Evolutionary conservation across 768 basidiomycete genomes (phyloP), one percentile per base, ranked within the genome.

Genomic region (Termitomyces sp.): DNA sequence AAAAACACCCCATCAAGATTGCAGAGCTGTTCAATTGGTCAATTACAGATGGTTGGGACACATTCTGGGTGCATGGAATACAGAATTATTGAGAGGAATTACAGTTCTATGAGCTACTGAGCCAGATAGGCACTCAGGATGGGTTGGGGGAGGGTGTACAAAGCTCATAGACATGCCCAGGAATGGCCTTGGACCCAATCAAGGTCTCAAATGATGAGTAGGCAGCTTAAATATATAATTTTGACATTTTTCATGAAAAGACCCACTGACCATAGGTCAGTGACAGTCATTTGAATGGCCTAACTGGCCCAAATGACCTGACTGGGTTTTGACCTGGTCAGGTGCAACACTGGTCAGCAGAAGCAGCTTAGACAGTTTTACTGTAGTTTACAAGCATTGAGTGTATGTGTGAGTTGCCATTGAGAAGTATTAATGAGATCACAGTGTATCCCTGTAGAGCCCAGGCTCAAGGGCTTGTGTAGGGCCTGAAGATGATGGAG

Each of bases 331-430:
- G 5, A 52, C 37, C 50, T 5, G 37, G 50, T 52, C 49, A 52
- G 4, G 0, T 52, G 50, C 50, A 52, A 52, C 50, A 52, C 50
- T 52, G 50, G n/a, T n/a, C n/a, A n/a, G n/a, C n/a, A n/a, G n/a
- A n/a, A n/a, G n/a, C n/a, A n/a, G n/a, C n/a, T n/a, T n/a, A n/a
- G n/a, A n/a, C n/a, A n/a, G n/a, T n/a, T n/a, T n/a, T n/a, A n/a
- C n/a, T n/a, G n/a, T n/a, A n/a, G n/a, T n/a, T n/a, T n/a, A n/a
- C n/a, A n/a, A n/a, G n/a, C n/a, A n/a, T n/a, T n/a, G n/a, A n/a
- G n/a, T n/a, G n/a, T n/a, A n/a, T n/a, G n/a, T n/a, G n/a, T n/a
- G n/a, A n/a, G n/a, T n/a, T n/a, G n/a, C n/a, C n/a, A n/a, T n/a
- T n/a, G n/a, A n/a, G n/a, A n/a, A n/a, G n/a, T n/a, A n/a, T n/a